These are phyloP conservation scores for Hygrocybe punicea DNA, from an alignment of 768 basidiomycete genomes.

Conservation along the genomic window DNA sequence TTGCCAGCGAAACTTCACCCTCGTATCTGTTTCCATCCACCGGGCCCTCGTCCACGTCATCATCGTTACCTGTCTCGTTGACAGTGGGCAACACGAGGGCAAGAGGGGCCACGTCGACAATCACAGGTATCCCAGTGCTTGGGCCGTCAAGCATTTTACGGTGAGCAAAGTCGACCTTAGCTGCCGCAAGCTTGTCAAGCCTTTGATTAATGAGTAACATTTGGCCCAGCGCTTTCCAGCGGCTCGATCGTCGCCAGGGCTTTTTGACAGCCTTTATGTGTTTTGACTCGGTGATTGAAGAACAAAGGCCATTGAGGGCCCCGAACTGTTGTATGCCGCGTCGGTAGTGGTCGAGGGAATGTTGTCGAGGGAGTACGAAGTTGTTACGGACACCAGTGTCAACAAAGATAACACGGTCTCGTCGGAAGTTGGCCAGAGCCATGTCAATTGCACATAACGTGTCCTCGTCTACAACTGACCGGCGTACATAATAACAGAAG, in stretches of 20 bases:
- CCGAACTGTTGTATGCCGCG: slow-evolving; percentile 16
- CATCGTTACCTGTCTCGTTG: too few relatives aligned
- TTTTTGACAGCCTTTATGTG: slow-evolving; percentile 27
- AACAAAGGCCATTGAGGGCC: slow-evolving; percentile 21
- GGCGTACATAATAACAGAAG: slow-evolving; percentile 23
- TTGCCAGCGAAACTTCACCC: too few relatives aligned
- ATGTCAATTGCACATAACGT: slow-evolving; percentile 6
- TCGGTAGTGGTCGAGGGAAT: slow-evolving; percentile 11
- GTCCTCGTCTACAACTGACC: slow-evolving; percentile 7
- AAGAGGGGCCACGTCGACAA: too few relatives aligned
- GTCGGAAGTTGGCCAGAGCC: slow-evolving; percentile 11
- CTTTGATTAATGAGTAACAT: slow-evolving; percentile 22
- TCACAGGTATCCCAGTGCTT: too few relatives aligned
- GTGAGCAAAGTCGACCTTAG: slow-evolving; percentile 11
- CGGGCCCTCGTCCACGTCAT: too few relatives aligned
- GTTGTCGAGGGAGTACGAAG: not conserved
- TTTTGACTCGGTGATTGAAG: slow-evolving; percentile 24
- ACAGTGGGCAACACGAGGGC: too few relatives aligned
- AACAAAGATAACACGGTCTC: slow-evolving; percentile 13
- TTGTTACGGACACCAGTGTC: too few relatives aligned
- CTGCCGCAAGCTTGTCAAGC: slow-evolving; percentile 19
- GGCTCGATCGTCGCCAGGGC: slow-evolving; percentile 21
- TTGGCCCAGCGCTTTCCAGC: too few relatives aligned
- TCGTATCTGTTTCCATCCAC: too few relatives aligned
- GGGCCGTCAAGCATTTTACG: slow-evolving; percentile 20